These are phyloP conservation scores for Podospora australis DNA, from an alignment of 495 filamentous ascomycete species.

Conservation along the genomic window DNA sequence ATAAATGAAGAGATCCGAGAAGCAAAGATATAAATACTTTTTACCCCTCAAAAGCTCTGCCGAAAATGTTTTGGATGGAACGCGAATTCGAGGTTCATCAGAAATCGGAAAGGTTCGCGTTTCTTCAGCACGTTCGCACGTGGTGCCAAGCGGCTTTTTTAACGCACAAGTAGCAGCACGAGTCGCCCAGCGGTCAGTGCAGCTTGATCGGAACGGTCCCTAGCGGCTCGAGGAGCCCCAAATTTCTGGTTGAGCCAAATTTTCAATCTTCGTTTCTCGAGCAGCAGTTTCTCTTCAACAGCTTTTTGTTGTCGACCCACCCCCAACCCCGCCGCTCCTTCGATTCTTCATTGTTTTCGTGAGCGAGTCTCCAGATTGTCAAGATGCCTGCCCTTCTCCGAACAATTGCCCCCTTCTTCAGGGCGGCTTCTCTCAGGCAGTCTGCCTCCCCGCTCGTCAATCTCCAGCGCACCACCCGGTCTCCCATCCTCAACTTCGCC, in stretches of 20 bases:
- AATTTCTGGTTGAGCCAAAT: conserved; percentile 20
- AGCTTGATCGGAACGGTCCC: background rate
- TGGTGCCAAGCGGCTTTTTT: background rate
- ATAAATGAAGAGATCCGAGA: too few species aligned
- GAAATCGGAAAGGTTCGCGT: background rate
- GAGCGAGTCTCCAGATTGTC: conserved; percentile 19
- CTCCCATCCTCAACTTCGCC: conserved; percentile 57
- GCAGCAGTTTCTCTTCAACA: background rate
- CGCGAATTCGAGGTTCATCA: too few species aligned
- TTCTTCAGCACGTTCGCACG: background rate
- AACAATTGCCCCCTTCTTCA: conserved; percentile 61
- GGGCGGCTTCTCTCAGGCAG: conserved; percentile 58
- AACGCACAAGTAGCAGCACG: conserved; percentile 1
- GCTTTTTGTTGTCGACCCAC: conserved; percentile 14
- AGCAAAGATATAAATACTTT: too few species aligned
- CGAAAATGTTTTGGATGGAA: too few species aligned
- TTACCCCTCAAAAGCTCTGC: too few species aligned
- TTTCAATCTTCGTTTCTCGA: conserved; percentile 13
- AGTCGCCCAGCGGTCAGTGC: conserved; percentile 9
- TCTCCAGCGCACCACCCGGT: conserved; percentile 57
- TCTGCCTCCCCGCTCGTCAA: conserved; percentile 59
- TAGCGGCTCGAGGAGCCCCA: background rate
- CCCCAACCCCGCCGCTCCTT: conserved; percentile 17
- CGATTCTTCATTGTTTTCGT: conserved; percentile 23
- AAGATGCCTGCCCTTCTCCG: conserved; percentile 62